Conservation (phyloP, 108 stramenopile genomes). For the Bacterosira constricta region DNA sequence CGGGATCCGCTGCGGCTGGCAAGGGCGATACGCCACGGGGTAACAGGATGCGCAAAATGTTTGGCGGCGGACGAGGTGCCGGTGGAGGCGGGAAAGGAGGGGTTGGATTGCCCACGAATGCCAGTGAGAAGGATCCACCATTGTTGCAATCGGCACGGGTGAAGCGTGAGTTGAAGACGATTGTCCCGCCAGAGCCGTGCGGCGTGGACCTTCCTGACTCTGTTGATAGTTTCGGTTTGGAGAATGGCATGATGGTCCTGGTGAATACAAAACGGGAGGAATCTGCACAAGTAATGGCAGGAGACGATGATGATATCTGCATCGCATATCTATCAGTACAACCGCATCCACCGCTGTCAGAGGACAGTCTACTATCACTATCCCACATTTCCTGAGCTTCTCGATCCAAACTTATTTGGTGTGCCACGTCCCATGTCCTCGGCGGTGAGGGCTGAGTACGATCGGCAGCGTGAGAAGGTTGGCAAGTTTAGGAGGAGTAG, state of each 20-base stretch:
- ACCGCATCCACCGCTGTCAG: constrained; percentile 55
- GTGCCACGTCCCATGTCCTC: constrained; percentile 74
- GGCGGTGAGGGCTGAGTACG: constrained; percentile 86
- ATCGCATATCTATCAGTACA: constrained; percentile 44
- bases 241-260: constrained; percentile 34
- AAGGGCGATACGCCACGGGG: background rate
- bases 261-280: constrained; percentile 20
- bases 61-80: background rate
- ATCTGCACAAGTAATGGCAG: background rate
- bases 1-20: background rate
- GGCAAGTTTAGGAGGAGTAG: constrained; percentile 67
- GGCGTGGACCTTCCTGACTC: constrained; percentile 58
- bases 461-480: constrained; percentile 83
- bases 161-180: constrained; percentile 79
- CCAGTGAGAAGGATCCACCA: constrained; percentile 55
- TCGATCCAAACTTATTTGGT: constrained; percentile 73
- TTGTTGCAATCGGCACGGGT: constrained; percentile 77
- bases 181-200: constrained; percentile 83
- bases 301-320: constrained; percentile 45
- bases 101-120: background rate
- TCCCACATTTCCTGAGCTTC: constrained; percentile 71
- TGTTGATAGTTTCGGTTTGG: constrained; percentile 5
- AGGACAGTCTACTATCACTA: constrained; percentile 61
- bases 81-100: background rate
- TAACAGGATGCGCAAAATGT: constrained; percentile 33